phyloP scores from a whole-genome alignment of 2,329 filamentous ascomycete genomes.

The Parasarocladium wereldwijsianum region DNA sequence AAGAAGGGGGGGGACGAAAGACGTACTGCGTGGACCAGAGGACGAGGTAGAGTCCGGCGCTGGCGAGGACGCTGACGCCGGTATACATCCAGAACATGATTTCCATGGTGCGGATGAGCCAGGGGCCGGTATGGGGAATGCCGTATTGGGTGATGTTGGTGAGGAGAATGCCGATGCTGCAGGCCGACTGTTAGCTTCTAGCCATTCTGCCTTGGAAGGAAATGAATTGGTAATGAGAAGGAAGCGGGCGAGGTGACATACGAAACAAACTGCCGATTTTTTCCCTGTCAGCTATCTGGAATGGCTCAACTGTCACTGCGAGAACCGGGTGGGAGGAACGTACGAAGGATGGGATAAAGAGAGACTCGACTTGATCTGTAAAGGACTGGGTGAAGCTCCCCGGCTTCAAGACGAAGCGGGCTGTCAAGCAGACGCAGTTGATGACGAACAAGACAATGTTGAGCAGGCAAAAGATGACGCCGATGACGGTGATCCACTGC shows the following conservation, averaged over 20 bases:
- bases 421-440: slow-evolving; percentile 48
- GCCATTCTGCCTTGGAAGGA: neutral
- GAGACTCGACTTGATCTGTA: slow-evolving; percentile 60
- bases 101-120: slow-evolving; percentile 45
- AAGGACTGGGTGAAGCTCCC: slow-evolving; percentile 59
- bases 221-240: neutral
- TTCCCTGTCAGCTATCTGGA: slow-evolving; percentile 5
- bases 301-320: neutral
- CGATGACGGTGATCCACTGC: slow-evolving; percentile 42
- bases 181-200: slow-evolving; percentile 8
- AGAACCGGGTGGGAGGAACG: slow-evolving; percentile 12
- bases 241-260: slow-evolving; percentile 14
- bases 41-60: slow-evolving; percentile 58
- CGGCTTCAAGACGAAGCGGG: slow-evolving; percentile 55
- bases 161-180: slow-evolving; percentile 57
- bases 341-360: slow-evolving; percentile 60
- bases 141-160: slow-evolving; percentile 72
- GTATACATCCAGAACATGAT: slow-evolving; percentile 64
- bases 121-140: slow-evolving; percentile 42
- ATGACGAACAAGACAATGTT: slow-evolving; percentile 48
- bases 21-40: slow-evolving; percentile 48
- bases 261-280: slow-evolving; percentile 24
- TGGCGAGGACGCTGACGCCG: slow-evolving; percentile 49
- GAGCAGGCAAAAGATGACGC: slow-evolving; percentile 44
- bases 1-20: neutral